Evolutionary conservation across 768 basidiomycete species (phyloP), one percentile per base, ranked within the genome.

Genomic region (Lactarius hatsudake): DNA sequence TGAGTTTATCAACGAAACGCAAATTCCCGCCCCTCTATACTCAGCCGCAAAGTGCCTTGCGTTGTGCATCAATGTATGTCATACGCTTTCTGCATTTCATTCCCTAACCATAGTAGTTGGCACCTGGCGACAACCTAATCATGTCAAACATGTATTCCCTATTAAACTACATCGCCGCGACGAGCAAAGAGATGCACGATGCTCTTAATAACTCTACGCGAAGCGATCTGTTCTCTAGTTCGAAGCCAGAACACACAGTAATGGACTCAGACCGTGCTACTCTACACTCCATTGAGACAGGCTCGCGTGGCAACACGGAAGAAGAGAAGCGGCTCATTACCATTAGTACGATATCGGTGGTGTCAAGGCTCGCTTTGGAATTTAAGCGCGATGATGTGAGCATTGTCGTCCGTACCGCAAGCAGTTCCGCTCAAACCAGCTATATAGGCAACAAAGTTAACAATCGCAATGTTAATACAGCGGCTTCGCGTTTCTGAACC

Each of bases 131-230:
- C 70, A 94, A 95, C 74, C 83, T 94, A 43, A 84, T 92, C 74
- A 89, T 95, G 85, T 98, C 96, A 4, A 93, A 95, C 71, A 90
- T 98, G 87, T 98, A 98, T 76, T 97, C 96, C 5, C 84, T 98
- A 15, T 82, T 98, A 67, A 98, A 98, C 75, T 91, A 92, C 75
- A 89, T 98, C 66, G 87, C 92, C 1, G 87, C 91, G 4, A 88
- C 93, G 2, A 89, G 87, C 79, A 91, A 90, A 73, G 91, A 91
- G 57, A 83, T 86, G 40, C 82, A 82, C 42, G 89, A 90, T 59
- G 78, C 73, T 59, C 79, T 83, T 3, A 78, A 71, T 40, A 81
- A 78, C 45, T 76, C 81, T 10, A 80, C 83, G 60, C 28, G 59
- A 32, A 59, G 30, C n/a, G 65, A 65, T 48, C 55, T 70, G 23